These are phyloP conservation scores for Tricholomella constricta DNA, from an alignment of 768 basidiomycete species.

Conservation along the genomic window DNA sequence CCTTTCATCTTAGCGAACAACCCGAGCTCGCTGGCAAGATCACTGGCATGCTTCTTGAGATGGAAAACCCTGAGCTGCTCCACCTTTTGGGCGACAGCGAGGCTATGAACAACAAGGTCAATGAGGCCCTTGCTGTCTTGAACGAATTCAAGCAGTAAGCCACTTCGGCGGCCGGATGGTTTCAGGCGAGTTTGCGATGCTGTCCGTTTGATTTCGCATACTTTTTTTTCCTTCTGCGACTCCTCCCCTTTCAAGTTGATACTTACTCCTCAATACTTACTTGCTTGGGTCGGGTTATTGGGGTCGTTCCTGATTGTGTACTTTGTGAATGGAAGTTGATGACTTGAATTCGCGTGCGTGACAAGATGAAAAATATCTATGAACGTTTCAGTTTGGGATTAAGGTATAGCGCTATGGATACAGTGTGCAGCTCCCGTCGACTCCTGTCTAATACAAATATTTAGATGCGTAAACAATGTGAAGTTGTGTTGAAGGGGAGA, in stretches of 20 bases:
- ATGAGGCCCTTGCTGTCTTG: conserved; percentile 87
- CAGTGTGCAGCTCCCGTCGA: background rate
- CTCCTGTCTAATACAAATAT: conserved; percentile 19
- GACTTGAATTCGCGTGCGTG: conserved; percentile 48
- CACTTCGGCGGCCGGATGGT: background rate
- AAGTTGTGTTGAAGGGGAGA: conserved; percentile 50
- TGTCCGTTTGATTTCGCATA: conserved; percentile 43
- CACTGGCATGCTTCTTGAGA: conserved; percentile 98
- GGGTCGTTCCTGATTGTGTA: conserved; percentile 53
- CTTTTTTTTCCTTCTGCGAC: conserved; percentile 36
- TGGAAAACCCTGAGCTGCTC: conserved; percentile 94
- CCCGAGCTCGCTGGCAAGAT: conserved; percentile 98
- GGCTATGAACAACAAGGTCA: conserved; percentile 86
- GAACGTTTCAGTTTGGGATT: too few species aligned
- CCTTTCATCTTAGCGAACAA: conserved; percentile 54
- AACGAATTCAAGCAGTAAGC: conserved; percentile 65
- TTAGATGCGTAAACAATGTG: conserved; percentile 61
- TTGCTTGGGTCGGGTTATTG: conserved; percentile 40
- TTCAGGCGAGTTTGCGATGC: conserved; percentile 38
- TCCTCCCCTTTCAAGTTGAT: conserved; percentile 30
- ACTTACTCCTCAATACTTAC: conserved; percentile 25
- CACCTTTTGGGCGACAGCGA: conserved; percentile 83
- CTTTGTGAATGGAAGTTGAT: conserved; percentile 57
- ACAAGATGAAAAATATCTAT: too few species aligned
- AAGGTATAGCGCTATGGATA: conserved; percentile 10